Evolutionary conservation across 495 filamentous ascomycete genomes (phyloP).

Genomic region (Penicillium malachiteum): DNA sequence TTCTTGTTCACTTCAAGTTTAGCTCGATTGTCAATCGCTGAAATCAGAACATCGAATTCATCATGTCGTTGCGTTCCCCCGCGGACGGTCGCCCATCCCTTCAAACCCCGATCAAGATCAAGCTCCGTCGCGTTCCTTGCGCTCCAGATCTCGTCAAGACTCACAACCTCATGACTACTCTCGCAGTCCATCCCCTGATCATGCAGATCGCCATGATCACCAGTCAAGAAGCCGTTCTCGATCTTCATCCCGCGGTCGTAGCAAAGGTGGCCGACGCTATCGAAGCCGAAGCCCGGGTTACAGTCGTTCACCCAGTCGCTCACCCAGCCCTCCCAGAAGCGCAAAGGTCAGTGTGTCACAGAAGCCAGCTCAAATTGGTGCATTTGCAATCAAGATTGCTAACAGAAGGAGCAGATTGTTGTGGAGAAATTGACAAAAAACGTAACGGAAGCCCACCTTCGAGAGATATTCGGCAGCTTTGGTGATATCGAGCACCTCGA

Average conservation of each 20-base stretch:
- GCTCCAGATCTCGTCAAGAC: constrained; percentile 45
- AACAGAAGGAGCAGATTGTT: constrained; percentile 63
- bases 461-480: constrained; percentile 89
- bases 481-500: constrained; percentile 84
- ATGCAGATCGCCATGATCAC: constrained; percentile 37
- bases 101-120: constrained; percentile 11
- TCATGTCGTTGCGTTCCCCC: constrained; percentile 28
- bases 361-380: not conserved
- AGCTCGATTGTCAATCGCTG: not conserved
- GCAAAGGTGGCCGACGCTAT: constrained; percentile 35
- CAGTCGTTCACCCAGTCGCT: constrained; percentile 48
- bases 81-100: constrained; percentile 22
- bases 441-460: constrained; percentile 81
- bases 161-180: constrained; percentile 35
- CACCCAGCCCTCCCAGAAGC: constrained; percentile 47
- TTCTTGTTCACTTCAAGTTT: too few species aligned
- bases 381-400: not conserved
- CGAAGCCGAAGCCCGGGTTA: constrained; percentile 46
- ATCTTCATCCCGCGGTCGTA: constrained; percentile 46
- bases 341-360: constrained; percentile 50
- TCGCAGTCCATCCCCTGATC: constrained; percentile 33
- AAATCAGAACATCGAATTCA: not conserved
- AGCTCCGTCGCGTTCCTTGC: constrained; percentile 34
- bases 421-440: constrained; percentile 97
- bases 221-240: constrained; percentile 43